Evolutionary conservation across 2,329 filamentous ascomycete species (phyloP).

Genomic region (Grosmannia clavigera): DNA sequence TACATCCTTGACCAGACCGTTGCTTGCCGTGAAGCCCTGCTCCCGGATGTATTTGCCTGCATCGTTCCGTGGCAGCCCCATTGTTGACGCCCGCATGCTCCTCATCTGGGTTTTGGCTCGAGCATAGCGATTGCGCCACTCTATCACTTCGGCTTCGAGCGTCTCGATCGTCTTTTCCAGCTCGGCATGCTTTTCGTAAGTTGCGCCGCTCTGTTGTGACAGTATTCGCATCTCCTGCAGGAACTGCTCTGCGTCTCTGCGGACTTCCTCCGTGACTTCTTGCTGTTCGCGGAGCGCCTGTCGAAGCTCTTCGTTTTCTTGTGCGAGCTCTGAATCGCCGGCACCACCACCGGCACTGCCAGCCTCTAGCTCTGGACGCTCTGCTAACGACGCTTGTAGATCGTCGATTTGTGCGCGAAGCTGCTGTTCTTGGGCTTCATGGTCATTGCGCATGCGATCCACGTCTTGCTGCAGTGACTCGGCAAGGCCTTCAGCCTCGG

Average conservation of each 20-base stretch:
- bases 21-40: conserved; percentile 53
- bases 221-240: conserved; percentile 80
- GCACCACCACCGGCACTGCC: conserved; percentile 13
- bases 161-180: conserved; percentile 62
- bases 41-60: conserved; percentile 55
- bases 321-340: conserved; percentile 43
- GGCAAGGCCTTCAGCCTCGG: conserved; percentile 64
- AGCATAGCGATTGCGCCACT: conserved; percentile 86
- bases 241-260: conserved; percentile 70
- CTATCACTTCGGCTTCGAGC: conserved; percentile 71
- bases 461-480: conserved; percentile 69
- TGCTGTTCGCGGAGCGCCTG: conserved; percentile 59
- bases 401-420: conserved; percentile 53
- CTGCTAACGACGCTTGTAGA: conserved; percentile 22
- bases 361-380: conserved; percentile 11
- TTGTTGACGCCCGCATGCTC: conserved; percentile 66
- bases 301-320: conserved; percentile 58
- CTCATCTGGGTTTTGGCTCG: conserved; percentile 79
- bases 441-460: conserved; percentile 57
- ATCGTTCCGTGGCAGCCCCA: conserved; percentile 58
- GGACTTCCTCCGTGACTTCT: conserved; percentile 74
- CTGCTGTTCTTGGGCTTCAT: conserved; percentile 48
- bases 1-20: conserved; percentile 77
- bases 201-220: conserved; percentile 65
- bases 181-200: conserved; percentile 70